Percentiles rank a stretch among this genome's conserved stretches.
These are phyloP conservation scores for Pichia sp. DNA, from an alignment of 1,139 yeast species.

Conservation along the genomic window DNA sequence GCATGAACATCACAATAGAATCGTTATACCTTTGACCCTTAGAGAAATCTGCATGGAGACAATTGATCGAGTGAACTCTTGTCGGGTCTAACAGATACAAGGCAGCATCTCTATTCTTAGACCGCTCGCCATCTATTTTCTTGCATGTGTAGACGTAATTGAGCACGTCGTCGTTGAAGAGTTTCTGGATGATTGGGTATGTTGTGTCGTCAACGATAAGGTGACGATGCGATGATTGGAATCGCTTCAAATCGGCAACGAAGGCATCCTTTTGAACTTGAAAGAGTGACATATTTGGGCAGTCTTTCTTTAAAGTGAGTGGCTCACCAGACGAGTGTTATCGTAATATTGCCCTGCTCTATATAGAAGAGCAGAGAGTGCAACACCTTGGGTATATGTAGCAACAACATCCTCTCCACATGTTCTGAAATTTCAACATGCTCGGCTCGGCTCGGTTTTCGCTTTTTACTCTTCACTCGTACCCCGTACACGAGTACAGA, in stretches of 20 bases:
- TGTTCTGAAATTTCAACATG: too few species aligned
- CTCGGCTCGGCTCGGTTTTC: too few species aligned
- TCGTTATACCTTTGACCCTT: slow-evolving; percentile 49
- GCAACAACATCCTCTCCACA: too few species aligned
- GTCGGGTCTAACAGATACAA: slow-evolving; percentile 51
- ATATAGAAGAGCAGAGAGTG: too few species aligned
- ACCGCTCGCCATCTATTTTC: slow-evolving; percentile 44
- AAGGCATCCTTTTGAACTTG: slow-evolving; percentile 21
- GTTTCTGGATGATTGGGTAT: slow-evolving; percentile 28
- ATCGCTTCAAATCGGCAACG: slow-evolving; percentile 17
- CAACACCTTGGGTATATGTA: too few species aligned
- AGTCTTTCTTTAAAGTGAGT: too few species aligned
- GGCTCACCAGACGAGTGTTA: too few species aligned
- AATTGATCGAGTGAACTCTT: slow-evolving; percentile 43
- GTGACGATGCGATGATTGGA: slow-evolving; percentile 29
- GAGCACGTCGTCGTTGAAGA: slow-evolving; percentile 31
- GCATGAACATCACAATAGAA: slow-evolving; percentile 51
- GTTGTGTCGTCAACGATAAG: slow-evolving; percentile 36
- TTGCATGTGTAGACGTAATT: slow-evolving; percentile 42
- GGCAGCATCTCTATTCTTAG: slow-evolving; percentile 42
- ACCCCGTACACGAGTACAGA: too few species aligned
- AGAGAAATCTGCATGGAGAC: slow-evolving; percentile 53
- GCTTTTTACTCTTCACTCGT: too few species aligned
- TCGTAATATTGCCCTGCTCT: too few species aligned
- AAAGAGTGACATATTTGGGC: slow-evolving; percentile 22